These are phyloP conservation scores for Metschnikowia proteae DNA, from an alignment of 805 yeast species.

Conservation along the genomic window DNA sequence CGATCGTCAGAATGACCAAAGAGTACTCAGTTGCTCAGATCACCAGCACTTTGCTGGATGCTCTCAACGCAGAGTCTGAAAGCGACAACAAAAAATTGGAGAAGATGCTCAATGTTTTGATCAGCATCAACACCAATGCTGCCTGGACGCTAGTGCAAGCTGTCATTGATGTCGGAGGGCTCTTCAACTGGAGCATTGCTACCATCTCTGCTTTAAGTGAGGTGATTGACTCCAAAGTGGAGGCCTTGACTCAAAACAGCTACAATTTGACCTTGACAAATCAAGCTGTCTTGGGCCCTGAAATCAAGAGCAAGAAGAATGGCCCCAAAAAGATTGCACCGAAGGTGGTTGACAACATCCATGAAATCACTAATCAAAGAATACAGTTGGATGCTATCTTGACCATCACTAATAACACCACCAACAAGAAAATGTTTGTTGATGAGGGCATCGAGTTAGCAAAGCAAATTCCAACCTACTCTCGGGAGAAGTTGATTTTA, in stretches of 20 bases:
- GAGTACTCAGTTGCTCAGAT: conserved; percentile 62
- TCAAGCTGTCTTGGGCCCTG: conserved; percentile 35
- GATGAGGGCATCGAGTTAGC: conserved; percentile 26
- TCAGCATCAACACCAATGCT: conserved; percentile 39
- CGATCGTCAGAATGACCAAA: conserved; percentile 56
- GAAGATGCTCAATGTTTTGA: conserved; percentile 29
- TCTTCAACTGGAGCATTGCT: conserved; percentile 59
- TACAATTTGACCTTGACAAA: conserved; percentile 45
- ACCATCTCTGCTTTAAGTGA: conserved; percentile 43
- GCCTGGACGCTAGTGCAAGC: conserved; percentile 63
- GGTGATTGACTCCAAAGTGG: conserved; percentile 47
- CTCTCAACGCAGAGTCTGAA: conserved; percentile 26
- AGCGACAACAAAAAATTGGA: conserved; percentile 34
- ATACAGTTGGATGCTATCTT: conserved; percentile 33
- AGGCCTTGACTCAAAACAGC: conserved; percentile 39
- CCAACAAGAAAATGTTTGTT: conserved; percentile 27
- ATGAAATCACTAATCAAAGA: conserved; percentile 27
- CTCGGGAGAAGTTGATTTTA: conserved; percentile 47
- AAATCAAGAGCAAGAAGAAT: conserved; percentile 22
- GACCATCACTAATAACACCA: conserved; percentile 27
- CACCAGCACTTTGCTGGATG: conserved; percentile 43
- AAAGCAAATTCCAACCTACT: conserved; percentile 51
- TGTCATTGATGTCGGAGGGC: conserved; percentile 69
- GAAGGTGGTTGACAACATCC: conserved; percentile 22
- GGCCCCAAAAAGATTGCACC: conserved; percentile 21